phyloP scores from a whole-genome alignment of 352 stramenopile genomes.

The Phytophthora fragariaefolia region DNA sequence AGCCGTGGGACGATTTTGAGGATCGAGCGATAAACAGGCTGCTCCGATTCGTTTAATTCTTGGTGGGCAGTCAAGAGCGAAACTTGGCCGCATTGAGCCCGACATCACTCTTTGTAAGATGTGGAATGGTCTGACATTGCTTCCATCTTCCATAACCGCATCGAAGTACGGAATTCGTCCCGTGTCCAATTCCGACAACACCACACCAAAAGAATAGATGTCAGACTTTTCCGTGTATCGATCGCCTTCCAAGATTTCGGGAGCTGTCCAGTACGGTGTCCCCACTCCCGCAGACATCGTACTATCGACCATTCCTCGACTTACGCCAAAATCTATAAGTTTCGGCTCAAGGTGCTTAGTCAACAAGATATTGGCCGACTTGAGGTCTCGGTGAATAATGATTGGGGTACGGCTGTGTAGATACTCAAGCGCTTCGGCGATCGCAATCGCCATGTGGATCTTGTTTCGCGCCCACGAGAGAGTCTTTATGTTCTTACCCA shows the following conservation, averaged over 20 bases:
- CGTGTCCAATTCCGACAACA: constrained; percentile 58
- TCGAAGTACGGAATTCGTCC: constrained; percentile 41
- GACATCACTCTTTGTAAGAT: constrained; percentile 49
- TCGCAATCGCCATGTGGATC: constrained; percentile 43
- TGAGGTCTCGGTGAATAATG: constrained; percentile 48
- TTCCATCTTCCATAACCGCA: constrained; percentile 16
- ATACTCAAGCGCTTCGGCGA: constrained; percentile 43
- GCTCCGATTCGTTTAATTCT: constrained; percentile 28
- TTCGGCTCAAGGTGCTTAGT: constrained; percentile 67
- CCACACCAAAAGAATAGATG: constrained; percentile 74
- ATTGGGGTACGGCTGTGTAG: constrained; percentile 30
- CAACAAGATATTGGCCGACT: constrained; percentile 73
- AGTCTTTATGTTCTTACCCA: constrained; percentile 18
- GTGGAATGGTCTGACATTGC: constrained; percentile 38
- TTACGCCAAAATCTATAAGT: constrained; percentile 87
- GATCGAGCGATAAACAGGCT: constrained; percentile 30
- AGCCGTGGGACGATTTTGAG: constrained; percentile 10
- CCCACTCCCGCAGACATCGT: constrained; percentile 72
- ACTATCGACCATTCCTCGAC: constrained; percentile 24
- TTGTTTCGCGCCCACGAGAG: constrained; percentile 46
- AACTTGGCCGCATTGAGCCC: constrained; percentile 48
- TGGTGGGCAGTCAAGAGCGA: constrained; percentile 44
- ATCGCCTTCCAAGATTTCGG: constrained; percentile 68
- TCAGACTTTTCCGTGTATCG: constrained; percentile 65
- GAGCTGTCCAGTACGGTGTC: constrained; percentile 84